Base-by-base conservation (phyloP, 371 early-diverging fungal species). In the Circinella umbellata region DNA sequence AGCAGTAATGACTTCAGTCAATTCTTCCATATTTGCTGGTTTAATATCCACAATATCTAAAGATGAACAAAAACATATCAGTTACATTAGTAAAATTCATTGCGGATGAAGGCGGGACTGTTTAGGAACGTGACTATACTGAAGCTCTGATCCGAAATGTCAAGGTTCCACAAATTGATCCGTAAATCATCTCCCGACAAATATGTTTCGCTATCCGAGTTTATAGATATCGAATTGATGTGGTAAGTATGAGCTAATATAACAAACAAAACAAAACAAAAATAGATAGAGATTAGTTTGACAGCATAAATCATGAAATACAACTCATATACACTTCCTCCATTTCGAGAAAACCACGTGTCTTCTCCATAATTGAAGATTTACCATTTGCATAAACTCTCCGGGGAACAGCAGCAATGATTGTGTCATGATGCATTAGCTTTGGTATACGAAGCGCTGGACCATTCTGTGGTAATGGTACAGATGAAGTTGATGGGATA, bases 11-110 rank as follows among this genome's bases (percentile, higher is more conserved):
- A 99, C 99, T 79, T 99, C 99, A 13, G 97, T 97, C 70, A 99
- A 81, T 72, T 99, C 99, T 77, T 99, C 99, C 96, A 98, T 97
- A 78, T 97, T 98, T 39, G 92, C 93, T 47, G 99, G 99, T 84
- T 99, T 99, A 72, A 99, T 97, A 84, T 99, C 99, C 64, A 99
- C 98, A 83, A 99, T 97, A 79, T 97, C 95, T 93, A 78, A 8
- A 42, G 48, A 9, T 6, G 42, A 42, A 6, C 42, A 6, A 42
- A 42, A 42, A 9, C 6, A 42, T 42, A 42, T 9, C 11, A 42
- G 11, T 42, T 9, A 42, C 6, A 11, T 42, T 42, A 42, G 11
- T 42, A 3, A 42, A 42, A 42, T 6, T 6, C 42, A 9, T 6
- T 42, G 42, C 42, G 38, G 15, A 18, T 17, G 39, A 5, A 46